phyloP scores from a whole-genome alignment of 2,329 filamentous ascomycete species.

The Graphilbum ipis-grandicollis region DNA sequence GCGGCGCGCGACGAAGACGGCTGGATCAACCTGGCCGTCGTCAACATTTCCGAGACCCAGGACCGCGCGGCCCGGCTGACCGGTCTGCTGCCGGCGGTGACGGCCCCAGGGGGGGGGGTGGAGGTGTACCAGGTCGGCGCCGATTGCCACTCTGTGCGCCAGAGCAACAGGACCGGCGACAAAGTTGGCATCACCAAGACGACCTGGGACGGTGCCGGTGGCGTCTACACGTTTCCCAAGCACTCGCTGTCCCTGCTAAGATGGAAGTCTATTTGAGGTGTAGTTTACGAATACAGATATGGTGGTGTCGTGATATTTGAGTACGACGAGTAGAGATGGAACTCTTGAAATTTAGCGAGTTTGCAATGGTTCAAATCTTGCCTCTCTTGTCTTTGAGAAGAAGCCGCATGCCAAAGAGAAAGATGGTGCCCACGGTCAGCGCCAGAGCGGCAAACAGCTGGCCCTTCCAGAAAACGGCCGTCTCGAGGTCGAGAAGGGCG shows the following conservation, averaged over 20 bases:
- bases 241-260: conserved; percentile 53
- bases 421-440: no score
- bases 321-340: no score
- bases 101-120: conserved; percentile 25
- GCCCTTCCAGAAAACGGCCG: no score
- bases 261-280: conserved; percentile 16
- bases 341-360: no score
- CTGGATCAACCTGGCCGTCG: conserved; percentile 48
- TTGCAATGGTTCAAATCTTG: no score
- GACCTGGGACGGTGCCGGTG: conserved; percentile 40
- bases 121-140: conserved; percentile 39
- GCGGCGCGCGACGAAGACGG: conserved; percentile 41
- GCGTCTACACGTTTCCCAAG: conserved; percentile 44
- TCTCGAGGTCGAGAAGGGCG: conserved; percentile 17
- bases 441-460: no score
- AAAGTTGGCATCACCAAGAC: conserved; percentile 30
- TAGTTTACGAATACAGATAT: no score
- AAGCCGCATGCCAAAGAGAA: no score
- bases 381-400: no score
- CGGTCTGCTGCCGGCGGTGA: conserved; percentile 18
- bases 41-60: conserved; percentile 49
- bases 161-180: conserved; percentile 23
- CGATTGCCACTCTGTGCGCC: conserved; percentile 31
- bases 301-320: no score
- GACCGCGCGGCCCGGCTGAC: conserved; percentile 42